Base-by-base conservation (phyloP, 805 yeast species). In the Hanseniaspora nectarophila region DNA sequence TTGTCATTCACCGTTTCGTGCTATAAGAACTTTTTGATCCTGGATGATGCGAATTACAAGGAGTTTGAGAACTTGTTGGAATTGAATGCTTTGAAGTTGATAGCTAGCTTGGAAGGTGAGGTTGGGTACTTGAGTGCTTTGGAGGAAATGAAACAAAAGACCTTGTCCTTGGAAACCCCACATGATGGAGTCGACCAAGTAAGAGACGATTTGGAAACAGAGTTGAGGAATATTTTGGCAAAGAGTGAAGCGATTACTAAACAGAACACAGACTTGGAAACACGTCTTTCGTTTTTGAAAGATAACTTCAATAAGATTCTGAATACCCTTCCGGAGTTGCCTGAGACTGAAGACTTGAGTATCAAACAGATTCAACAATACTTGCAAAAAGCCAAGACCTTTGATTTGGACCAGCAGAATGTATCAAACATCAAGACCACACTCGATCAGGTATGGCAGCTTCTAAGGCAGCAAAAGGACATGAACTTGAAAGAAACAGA, bases 11-110 rank as follows among this genome's bases (percentile, higher is more conserved):
- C 53, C 1, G 18, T 49, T 4, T 49, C 53, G 6, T 49, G 53
- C 15, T 49, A 49, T n/a, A 49, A 23, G 23, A 49, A 34, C 35
- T 49, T 49, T 42, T 20, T 49, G 29, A 37, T 49, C 3, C 15
- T 49, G 45, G 53, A 49, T 28, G 44, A 49, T 20, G 8, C 28
- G 2, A 35, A 42, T n/a, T 49, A 49, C 43, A 42, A 21, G 2
- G 53, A 43, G 31, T 49, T 42, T 42, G 46, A 49, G 39, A 49
- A 49, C 24, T 29, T 49, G 6, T 20, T 49, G 28, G 53, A 49
- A 16, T 10, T 49, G 34, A 49, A 42, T 42, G 16, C 38, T 3
- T 26, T 49, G 23, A 49, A 49, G 38, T 42, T 44, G 43, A 49
- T 37, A 15, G 42, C 53, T 2, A 33, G 53, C 13, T 28, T 49